Evolutionary conservation across 2,329 filamentous ascomycete genomes (phyloP).

Genomic region (Fusarium sacchari): DNA sequence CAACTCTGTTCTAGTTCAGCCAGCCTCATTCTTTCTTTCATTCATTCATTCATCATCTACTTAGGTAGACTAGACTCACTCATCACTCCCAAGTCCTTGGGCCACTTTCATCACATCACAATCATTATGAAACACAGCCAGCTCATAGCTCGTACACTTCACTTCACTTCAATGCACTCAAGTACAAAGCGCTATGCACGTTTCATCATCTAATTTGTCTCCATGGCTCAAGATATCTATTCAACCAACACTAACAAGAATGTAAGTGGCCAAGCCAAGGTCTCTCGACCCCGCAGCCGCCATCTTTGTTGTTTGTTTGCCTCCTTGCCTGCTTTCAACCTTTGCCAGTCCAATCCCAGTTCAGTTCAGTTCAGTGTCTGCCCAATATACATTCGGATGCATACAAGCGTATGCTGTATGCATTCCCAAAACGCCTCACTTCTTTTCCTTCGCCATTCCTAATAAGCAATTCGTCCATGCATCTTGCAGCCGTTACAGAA

Average conservation of each 20-base stretch:
- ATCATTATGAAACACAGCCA: conserved; percentile 2
- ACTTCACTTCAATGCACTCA: background rate
- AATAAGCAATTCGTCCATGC: conserved; percentile 39
- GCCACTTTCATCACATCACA: conserved; percentile 17
- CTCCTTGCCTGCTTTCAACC: conserved; percentile 27
- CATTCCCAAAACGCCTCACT: conserved; percentile 41
- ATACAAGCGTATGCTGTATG: conserved; percentile 27
- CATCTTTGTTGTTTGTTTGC: conserved; percentile 26
- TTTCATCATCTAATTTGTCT: conserved; percentile 33
- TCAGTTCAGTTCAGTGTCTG: background rate
- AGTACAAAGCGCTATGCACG: conserved; percentile 1
- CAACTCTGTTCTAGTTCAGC: conserved; percentile 14
- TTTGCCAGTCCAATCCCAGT: conserved; percentile 7
- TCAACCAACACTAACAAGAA: conserved; percentile 16
- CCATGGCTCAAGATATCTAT: conserved; percentile 41
- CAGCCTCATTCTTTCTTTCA: conserved; percentile 7
- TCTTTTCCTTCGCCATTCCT: conserved; percentile 38
- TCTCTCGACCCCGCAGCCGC: conserved; percentile 26
- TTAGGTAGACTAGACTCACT: background rate
- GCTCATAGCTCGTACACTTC: conserved; percentile 5
- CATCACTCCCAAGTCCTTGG: conserved; percentile 4
- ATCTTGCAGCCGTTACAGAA: conserved; percentile 42
- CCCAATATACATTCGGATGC: conserved; percentile 16
- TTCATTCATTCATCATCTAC: background rate
- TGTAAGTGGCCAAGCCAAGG: conserved; percentile 22